Evolutionary conservation across 2,329 filamentous ascomycete genomes (phyloP), one percentile per base, ranked within the genome.

Genomic region (Fusarium albosuccineum): DNA sequence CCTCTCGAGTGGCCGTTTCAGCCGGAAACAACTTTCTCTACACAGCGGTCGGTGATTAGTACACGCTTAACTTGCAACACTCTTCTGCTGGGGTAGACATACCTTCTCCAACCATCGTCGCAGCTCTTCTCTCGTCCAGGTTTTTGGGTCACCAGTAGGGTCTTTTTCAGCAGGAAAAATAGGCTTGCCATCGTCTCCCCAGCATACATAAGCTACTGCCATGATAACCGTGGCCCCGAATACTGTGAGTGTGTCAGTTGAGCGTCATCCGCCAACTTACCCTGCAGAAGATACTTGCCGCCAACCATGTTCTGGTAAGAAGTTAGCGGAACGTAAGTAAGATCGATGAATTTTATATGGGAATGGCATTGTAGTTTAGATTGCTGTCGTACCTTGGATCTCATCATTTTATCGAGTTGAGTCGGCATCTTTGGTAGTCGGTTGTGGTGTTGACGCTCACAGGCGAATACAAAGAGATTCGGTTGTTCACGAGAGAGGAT

Each of bases 71-170:
- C 9, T 6, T 9, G n/a, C 1, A 26, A 33, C 34, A n/a, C 30
- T 33, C 30, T 33, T 9, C 30, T 22, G 29, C 29, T 13, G 14
- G 2, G 9, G 9, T 41, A 16, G 16, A 48, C 55, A 80, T 86
- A 97, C 95, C 72, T 87, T 87, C 45, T 88, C 88, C 51, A 98
- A 82, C 94, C 94, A 98, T 73, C 90, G 84, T 64, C 88, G 85
- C 78, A 97, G 83, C 74, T 98, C 93, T 48, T 93, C 90, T 58
- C 85, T 83, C 0, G 92, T 93, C 95, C 95, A 98, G 9, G 75
- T 77, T 40, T 83, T 81, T 40, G 82, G 88, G 82, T 93, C 86
- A 62, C 94, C 94, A 29, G 83, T 92, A n/a, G 94, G 93, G 75
- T 97, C 94, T 48, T 83, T 63, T 68, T 89, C 83, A 4, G 86